Percentiles rank a stretch among this genome's conserved stretches.
phyloP scores from a whole-genome alignment of 2,329 filamentous ascomycete species.

The Talaromyces sp. region DNA sequence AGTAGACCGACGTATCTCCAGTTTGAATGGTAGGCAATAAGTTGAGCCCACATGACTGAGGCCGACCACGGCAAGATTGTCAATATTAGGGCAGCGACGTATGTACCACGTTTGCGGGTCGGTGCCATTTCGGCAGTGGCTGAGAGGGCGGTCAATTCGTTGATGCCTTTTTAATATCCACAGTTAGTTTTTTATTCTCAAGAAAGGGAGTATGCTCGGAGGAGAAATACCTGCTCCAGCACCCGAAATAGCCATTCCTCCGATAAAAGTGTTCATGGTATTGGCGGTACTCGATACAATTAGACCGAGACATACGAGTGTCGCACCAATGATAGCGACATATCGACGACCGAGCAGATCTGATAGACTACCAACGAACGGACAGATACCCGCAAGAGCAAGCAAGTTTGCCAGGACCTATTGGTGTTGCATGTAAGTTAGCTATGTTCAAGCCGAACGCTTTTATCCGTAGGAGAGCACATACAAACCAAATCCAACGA shows the following conservation, averaged over 20 bases:
- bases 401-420: slow-evolving; percentile 53
- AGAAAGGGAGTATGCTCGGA: background rate
- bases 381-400: slow-evolving; percentile 55
- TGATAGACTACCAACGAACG: slow-evolving; percentile 64
- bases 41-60: slow-evolving; percentile 60
- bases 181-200: background rate
- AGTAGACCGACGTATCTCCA: slow-evolving; percentile 47
- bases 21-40: slow-evolving; percentile 47
- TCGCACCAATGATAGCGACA: slow-evolving; percentile 56
- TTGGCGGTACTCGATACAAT: slow-evolving; percentile 58
- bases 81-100: slow-evolving; percentile 59
- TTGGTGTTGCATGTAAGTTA: background rate
- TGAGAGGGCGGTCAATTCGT: slow-evolving; percentile 65
- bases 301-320: slow-evolving; percentile 57
- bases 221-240: slow-evolving; percentile 49
- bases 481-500: slow-evolving; percentile 60
- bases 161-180: slow-evolving; percentile 48
- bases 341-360: slow-evolving; percentile 62
- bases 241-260: slow-evolving; percentile 59
- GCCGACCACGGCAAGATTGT: slow-evolving; percentile 63
- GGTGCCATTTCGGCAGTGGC: slow-evolving; percentile 67
- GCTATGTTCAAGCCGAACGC: background rate
- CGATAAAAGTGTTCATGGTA: slow-evolving; percentile 61
- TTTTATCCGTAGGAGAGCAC: slow-evolving; percentile 18
- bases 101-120: slow-evolving; percentile 61